Percentiles rank a stretch among this genome's conserved stretches.
Evolutionary conservation across 116 monocot genomes (phyloP).

Genomic region (Dioscorea cayenensis): DNA sequence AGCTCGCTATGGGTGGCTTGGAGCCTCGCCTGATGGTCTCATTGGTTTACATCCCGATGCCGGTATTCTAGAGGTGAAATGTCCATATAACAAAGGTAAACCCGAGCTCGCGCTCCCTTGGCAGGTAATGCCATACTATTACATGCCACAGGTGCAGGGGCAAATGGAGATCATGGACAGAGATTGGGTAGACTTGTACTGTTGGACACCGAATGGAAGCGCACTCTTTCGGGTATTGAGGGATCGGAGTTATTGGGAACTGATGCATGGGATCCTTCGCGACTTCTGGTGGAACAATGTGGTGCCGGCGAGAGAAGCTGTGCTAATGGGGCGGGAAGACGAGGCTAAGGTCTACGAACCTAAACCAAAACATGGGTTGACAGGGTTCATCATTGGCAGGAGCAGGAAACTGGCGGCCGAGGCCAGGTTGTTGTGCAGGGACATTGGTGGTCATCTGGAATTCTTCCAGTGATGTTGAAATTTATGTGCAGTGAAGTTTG

Average conservation of each 20-base stretch:
- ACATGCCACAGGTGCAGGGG: slow-evolving; percentile 96
- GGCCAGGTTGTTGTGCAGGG: slow-evolving; percentile 65
- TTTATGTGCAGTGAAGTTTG: no score
- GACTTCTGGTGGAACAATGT: slow-evolving; percentile 91
- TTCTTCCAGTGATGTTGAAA: slow-evolving; percentile 53
- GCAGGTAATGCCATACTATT: slow-evolving; percentile 75
- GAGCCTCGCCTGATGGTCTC: slow-evolving; percentile 86
- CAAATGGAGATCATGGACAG: slow-evolving; percentile 97
- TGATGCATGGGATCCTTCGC: slow-evolving; percentile 48
- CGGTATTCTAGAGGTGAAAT: slow-evolving; percentile 94
- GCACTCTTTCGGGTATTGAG: slow-evolving; percentile 56
- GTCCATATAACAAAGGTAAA: slow-evolving; percentile 87
- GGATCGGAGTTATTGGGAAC: slow-evolving; percentile 68
- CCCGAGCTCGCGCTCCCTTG: slow-evolving; percentile 86
- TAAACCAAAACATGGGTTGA: slow-evolving; percentile 44
- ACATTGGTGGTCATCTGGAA: slow-evolving; percentile 69
- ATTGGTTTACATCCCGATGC: slow-evolving; percentile 35
- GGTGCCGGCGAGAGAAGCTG: slow-evolving; percentile 68
- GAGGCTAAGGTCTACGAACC: slow-evolving; percentile 47
- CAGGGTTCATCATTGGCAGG: slow-evolving; percentile 37
- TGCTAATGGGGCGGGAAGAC: slow-evolving; percentile 33
- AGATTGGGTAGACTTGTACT: slow-evolving; percentile 94
- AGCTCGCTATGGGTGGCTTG: slow-evolving; percentile 60
- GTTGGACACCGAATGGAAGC: slow-evolving; percentile 91
- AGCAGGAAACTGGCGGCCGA: slow-evolving; percentile 73